phyloP scores from a whole-genome alignment of 768 basidiomycete genomes.

The Termitomyces sp. region DNA sequence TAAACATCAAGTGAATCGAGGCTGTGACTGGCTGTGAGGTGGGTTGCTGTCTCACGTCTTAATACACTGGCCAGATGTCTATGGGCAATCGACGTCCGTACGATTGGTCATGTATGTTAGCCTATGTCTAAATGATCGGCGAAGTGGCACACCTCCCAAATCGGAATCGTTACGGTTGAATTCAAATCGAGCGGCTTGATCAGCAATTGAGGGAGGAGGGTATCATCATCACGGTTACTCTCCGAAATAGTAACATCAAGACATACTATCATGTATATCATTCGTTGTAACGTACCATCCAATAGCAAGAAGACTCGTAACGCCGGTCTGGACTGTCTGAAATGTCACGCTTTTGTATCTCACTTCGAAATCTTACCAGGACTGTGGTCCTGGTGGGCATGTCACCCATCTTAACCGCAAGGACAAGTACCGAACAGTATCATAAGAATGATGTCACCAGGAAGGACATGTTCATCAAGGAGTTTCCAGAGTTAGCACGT shows the following conservation, averaged over 20 bases:
- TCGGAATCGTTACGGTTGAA: neutral
- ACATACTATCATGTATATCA: neutral
- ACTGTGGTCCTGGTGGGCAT: neutral
- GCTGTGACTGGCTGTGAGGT: neutral
- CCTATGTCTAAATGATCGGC: too few species aligned
- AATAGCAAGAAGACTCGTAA: neutral
- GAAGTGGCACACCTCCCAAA: neutral
- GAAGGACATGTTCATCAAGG: too few species aligned
- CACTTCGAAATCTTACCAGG: neutral
- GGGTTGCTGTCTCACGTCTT: too few species aligned
- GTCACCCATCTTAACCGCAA: neutral
- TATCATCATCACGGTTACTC: neutral
- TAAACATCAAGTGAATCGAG: neutral
- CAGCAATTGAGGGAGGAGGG: neutral
- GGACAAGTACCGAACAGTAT: too few species aligned
- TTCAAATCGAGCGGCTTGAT: neutral
- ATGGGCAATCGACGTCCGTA: neutral
- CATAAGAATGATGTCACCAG: too few species aligned
- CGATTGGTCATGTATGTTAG: neutral
- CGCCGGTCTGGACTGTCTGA: neutral
- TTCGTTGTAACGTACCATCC: neutral
- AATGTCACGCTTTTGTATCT: neutral
- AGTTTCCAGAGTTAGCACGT: too few species aligned
- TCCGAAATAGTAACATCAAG: neutral
- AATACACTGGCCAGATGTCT: too few species aligned